Conservation (phyloP, 164 flowering plant species). For the Dillenia turbinata region DNA sequence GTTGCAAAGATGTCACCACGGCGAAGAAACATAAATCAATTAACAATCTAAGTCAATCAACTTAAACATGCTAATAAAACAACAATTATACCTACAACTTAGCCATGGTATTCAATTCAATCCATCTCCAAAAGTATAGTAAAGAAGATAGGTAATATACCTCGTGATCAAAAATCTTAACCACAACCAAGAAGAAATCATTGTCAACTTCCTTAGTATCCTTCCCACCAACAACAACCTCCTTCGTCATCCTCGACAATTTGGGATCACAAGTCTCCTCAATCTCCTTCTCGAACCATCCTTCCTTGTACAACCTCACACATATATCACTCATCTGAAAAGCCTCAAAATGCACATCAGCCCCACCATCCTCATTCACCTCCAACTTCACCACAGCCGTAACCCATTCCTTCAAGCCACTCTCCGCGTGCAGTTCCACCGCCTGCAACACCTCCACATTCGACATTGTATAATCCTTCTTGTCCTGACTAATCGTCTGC, state of each 20-base stretch:
- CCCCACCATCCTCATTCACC: constrained; percentile 84
- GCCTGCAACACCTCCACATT: constrained; percentile 77
- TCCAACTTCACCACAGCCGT: constrained; percentile 83
- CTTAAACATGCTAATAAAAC: too few species aligned
- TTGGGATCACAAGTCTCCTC: constrained; percentile 63
- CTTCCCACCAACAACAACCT: constrained; percentile 84
- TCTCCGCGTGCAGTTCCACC: constrained; percentile 69
- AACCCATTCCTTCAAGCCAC: constrained; percentile 91
- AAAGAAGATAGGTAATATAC: constrained; percentile 16
- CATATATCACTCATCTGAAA: constrained; percentile 98
- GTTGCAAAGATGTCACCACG: too few species aligned
- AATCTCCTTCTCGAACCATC: constrained; percentile 73
- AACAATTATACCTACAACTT: too few species aligned
- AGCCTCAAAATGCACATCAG: constrained; percentile 90
- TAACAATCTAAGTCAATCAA: too few species aligned
- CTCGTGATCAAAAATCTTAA: constrained; percentile 90
- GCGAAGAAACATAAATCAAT: too few species aligned
- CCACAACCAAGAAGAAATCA: constrained; percentile 91
- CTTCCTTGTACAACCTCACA: constrained; percentile 76
- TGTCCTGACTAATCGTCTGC: constrained; percentile 73
- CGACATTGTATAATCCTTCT: constrained; percentile 76
- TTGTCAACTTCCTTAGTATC: constrained; percentile 82
- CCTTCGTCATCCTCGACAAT: constrained; percentile 84
- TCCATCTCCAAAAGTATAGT: too few species aligned
- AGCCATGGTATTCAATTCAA: too few species aligned